These are phyloP conservation scores for Cladorrhinum sp. DNA, from an alignment of 2,329 filamentous ascomycete species.

Conservation along the genomic window DNA sequence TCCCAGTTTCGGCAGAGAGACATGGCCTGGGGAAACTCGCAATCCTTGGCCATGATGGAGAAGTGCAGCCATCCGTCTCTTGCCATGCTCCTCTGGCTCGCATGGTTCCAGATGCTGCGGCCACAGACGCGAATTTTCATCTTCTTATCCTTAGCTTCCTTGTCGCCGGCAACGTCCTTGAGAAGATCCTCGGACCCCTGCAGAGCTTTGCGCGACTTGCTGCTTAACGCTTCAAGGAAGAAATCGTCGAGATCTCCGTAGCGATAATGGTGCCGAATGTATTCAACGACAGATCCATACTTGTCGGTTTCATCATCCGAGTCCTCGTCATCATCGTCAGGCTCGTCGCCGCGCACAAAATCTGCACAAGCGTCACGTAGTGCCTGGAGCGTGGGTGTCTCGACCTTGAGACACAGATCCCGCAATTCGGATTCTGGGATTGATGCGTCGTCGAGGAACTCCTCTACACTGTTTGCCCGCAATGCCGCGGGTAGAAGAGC, in stretches of 20 bases:
- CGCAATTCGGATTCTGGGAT: constrained; percentile 43
- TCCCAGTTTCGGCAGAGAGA: constrained; percentile 49
- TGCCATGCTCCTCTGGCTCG: constrained; percentile 44
- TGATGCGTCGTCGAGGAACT: constrained; percentile 42
- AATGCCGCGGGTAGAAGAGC: constrained; percentile 44
- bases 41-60: constrained; percentile 48
- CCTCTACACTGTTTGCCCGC: constrained; percentile 41
- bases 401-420: constrained; percentile 47
- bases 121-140: constrained; percentile 47
- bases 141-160: constrained; percentile 34
- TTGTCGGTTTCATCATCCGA: constrained; percentile 34
- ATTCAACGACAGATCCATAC: constrained; percentile 24
- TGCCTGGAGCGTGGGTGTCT: constrained; percentile 46
- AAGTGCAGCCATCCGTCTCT: constrained; percentile 50
- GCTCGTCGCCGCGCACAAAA: constrained; percentile 39
- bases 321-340: constrained; percentile 25
- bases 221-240: constrained; percentile 16
- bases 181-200: constrained; percentile 28
- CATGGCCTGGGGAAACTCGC: constrained; percentile 42
- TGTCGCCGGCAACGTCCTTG: constrained; percentile 32
- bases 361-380: constrained; percentile 51
- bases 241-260: constrained; percentile 28
- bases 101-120: constrained; percentile 50
- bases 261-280: constrained; percentile 23
- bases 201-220: background rate